phyloP scores from a whole-genome alignment of 1,284 basidiomycete species.

The Pyrrhoderma lamaoense region DNA sequence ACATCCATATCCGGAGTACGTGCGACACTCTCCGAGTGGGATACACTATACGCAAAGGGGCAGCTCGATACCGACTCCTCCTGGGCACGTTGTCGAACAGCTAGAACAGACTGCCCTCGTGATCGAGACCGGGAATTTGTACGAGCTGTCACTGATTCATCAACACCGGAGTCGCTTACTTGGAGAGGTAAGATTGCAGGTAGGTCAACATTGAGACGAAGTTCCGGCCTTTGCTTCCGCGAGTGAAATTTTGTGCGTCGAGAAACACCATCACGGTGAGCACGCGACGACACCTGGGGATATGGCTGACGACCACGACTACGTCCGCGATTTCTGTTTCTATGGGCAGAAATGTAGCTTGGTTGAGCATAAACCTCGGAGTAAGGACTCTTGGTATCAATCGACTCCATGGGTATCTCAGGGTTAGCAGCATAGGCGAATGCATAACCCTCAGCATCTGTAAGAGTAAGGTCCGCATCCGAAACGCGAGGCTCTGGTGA shows the following conservation, averaged over 20 bases:
- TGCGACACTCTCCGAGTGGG: conserved; percentile 11
- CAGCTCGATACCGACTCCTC: conserved; percentile 15
- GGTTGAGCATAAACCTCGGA: conserved; percentile 2
- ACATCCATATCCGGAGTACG: conserved; percentile 14
- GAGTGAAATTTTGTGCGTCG: conserved; percentile 10
- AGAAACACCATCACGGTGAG: conserved; percentile 2
- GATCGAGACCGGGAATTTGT: conserved; percentile 15
- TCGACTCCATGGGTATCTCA: conserved; percentile 6
- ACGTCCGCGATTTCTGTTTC: conserved; percentile 15
- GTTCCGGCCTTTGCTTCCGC: conserved; percentile 15
- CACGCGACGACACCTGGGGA: conserved; percentile 9
- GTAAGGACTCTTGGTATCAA: conserved; percentile 8
- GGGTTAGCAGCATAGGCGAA: conserved; percentile 10
- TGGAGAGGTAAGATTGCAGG: conserved; percentile 12
- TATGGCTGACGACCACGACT: conserved; percentile 18
- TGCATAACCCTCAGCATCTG: conserved; percentile 13
- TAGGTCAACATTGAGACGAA: conserved; percentile 17
- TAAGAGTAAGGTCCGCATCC: conserved; percentile 15
- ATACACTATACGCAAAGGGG: conserved; percentile 17
- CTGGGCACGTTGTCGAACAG: conserved; percentile 12
- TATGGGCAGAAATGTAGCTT: conserved; percentile 7
- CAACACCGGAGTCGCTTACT: not conserved
- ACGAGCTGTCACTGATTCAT: conserved; percentile 11
- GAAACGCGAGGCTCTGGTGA: conserved; percentile 13
- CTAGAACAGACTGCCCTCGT: conserved; percentile 9